Evolutionary conservation across 305 asterid species (phyloP), one percentile per base, ranked within the genome.

Genomic region (Fraxinus floribunda): DNA sequence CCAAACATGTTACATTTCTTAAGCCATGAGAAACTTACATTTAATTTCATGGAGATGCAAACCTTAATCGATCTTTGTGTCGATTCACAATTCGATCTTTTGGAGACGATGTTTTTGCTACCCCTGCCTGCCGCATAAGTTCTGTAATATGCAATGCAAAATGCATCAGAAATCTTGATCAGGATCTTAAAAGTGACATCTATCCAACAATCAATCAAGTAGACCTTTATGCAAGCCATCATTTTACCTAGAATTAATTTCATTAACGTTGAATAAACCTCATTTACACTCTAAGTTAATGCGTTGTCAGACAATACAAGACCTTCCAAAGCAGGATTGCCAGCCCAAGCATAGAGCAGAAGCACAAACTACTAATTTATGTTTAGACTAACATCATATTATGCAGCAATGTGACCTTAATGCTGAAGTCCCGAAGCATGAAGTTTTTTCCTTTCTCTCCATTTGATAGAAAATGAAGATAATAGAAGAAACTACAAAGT

Each of bases 81-180:
- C 85, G 87, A 68, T 82, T 82, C 32, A 84, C 16, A 52, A 79
- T 78, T 78, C 81, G 89, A 78, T 85, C 91, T 72, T 82, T 83
- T 38, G 92, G 90, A 34, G 92, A 88, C 29, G 87, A 86, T 73
- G 83, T 79, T 78, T 84, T 85, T 62, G 44, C 86, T 38, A 76
- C 77, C 46, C 89, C 90, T 34, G 90, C 88, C 83, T 87, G 92
- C 11, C 92, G 88, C 87, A 89, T 55, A 66, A 87, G 82, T 84
- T 89, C 92, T 89, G 88, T 57, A 86, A 78, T 60, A 75, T 73
- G 62, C 74, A 75, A 55, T 55, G 64, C 64, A 55, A 55, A 68
- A 34, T 20, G 52, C 34, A 44, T 44, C 78, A 83, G 62, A 32
- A 38, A 73, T n/a, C 18, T 46, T 13, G 26, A 71, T 30, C 55